These are phyloP conservation scores for Berberis thunbergii DNA, from an alignment of 164 flowering plant species.

Conservation along the genomic window DNA sequence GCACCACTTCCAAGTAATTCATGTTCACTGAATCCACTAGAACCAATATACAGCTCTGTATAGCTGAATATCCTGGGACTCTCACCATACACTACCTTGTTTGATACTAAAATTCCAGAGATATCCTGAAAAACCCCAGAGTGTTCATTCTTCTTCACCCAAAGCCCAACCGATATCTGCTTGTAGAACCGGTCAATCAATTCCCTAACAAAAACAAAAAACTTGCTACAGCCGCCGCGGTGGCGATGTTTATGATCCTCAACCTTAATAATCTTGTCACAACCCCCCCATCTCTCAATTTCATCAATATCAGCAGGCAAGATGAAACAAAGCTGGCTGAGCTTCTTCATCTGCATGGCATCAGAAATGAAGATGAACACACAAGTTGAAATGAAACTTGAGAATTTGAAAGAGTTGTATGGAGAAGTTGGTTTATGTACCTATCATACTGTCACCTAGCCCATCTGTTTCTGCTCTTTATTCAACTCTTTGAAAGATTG, in stretches of 20 bases:
- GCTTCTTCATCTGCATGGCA: conserved; percentile 17
- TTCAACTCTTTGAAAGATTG: too few relatives aligned
- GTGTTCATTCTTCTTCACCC: conserved; percentile 10
- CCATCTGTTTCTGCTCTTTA: too few relatives aligned
- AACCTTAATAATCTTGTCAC: not conserved
- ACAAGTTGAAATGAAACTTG: not conserved
- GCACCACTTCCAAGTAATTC: conserved; percentile 86
- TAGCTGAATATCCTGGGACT: conserved; percentile 76
- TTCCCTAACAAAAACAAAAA: conserved; percentile 15
- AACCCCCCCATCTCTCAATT: conserved; percentile 4
- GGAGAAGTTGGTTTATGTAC: not conserved
- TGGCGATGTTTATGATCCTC: not conserved
- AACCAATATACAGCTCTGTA: conserved; percentile 79
- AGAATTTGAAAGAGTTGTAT: not conserved
- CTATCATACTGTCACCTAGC: too few relatives aligned
- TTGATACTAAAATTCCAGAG: conserved; percentile 42
- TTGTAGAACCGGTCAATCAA: conserved; percentile 13
- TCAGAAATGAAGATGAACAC: not conserved
- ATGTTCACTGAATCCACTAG: conserved; percentile 68
- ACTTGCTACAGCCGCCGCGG: not conserved
- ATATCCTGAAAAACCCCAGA: conserved; percentile 40
- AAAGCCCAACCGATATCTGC: conserved; percentile 18
- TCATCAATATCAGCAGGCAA: conserved; percentile 44
- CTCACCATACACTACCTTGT: conserved; percentile 25
- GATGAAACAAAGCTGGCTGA: conserved; percentile 37